A percentile compares a stretch with the other conserved stretches of the same genome.
Evolutionary conservation across 192 early-diverging fungal genomes (phyloP).

Genomic region (Podila horticola): DNA sequence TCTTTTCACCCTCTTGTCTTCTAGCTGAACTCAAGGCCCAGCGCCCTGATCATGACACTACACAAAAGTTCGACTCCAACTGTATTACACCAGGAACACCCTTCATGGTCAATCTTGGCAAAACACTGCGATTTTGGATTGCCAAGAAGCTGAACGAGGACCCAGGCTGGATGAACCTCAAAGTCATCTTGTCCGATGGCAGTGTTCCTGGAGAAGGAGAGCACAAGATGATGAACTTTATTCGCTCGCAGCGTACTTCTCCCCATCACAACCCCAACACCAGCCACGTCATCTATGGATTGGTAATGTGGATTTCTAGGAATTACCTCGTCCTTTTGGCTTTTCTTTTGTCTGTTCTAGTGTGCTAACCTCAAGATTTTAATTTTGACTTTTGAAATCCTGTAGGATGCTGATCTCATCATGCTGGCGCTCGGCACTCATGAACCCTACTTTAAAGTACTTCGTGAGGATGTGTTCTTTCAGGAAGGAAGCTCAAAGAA

Average conservation of each 20-base stretch:
- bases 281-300: constrained; percentile 91
- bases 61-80: constrained; percentile 91
- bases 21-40: constrained; percentile 63
- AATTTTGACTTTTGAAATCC: not conserved
- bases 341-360: no score
- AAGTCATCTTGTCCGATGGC: constrained; percentile 93
- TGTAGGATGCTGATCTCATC: constrained; percentile 94
- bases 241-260: constrained; percentile 82
- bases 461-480: constrained; percentile 95
- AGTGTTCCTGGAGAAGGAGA: constrained; percentile 98
- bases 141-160: constrained; percentile 89
- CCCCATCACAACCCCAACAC: constrained; percentile 92
- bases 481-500: constrained; percentile 74
- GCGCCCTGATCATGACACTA: constrained; percentile 54
- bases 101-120: constrained; percentile 94
- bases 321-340: no score
- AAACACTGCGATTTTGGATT: constrained; percentile 89
- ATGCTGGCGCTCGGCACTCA: constrained; percentile 96
- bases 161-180: constrained; percentile 85
- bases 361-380: not conserved
- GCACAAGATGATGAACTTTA: constrained; percentile 99
- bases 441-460: constrained; percentile 96
- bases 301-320: constrained; percentile 44
- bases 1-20: not conserved
- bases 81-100: constrained; percentile 99